A percentile compares a stretch with the other conserved stretches of the same genome.
Conservation (phyloP, 1,284 basidiomycete genomes). For the Naganishia albida region DNA sequence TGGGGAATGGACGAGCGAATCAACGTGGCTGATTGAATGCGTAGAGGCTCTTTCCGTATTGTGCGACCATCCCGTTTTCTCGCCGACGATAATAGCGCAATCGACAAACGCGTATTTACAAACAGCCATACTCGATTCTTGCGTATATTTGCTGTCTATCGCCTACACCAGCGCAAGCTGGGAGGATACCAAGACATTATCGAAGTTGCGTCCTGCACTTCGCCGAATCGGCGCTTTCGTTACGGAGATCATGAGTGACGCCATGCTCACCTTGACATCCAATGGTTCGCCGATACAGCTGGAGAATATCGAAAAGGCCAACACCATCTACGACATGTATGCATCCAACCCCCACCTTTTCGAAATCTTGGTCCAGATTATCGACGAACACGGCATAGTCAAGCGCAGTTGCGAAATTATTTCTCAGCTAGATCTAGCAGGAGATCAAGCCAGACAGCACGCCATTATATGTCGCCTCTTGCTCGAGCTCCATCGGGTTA, state of each 20-base stretch:
- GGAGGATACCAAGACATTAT: conserved; percentile 5
- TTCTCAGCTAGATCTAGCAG: conserved; percentile 12
- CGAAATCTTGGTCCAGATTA: conserved; percentile 7
- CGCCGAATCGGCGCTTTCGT: conserved; percentile 22
- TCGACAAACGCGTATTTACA: conserved; percentile 9
- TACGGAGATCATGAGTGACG: conserved; percentile 21
- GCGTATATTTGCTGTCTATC: conserved; percentile 28
- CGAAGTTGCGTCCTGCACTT: conserved; percentile 1
- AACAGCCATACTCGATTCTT: conserved; percentile 20
- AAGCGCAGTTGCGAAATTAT: conserved; percentile 32
- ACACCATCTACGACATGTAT: conserved; percentile 22
- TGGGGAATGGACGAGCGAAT: conserved; percentile 22
- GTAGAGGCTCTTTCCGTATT: conserved; percentile 18
- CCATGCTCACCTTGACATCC: conserved; percentile 24
- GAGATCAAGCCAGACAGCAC: conserved; percentile 1
- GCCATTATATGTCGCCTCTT: conserved; percentile 16
- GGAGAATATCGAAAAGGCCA: conserved; percentile 24
- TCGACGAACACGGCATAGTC: conserved; percentile 25
- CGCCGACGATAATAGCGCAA: conserved; percentile 19
- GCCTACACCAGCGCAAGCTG: conserved; percentile 8
- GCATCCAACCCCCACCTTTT: conserved; percentile 6
- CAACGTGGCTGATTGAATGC: conserved; percentile 10
- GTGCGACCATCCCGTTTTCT: conserved; percentile 22
- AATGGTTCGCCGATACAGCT: neutral
- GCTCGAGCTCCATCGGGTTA: conserved; percentile 26